Conservation (phyloP, 305 asterid species). For the Fraxinus angustifolia region DNA sequence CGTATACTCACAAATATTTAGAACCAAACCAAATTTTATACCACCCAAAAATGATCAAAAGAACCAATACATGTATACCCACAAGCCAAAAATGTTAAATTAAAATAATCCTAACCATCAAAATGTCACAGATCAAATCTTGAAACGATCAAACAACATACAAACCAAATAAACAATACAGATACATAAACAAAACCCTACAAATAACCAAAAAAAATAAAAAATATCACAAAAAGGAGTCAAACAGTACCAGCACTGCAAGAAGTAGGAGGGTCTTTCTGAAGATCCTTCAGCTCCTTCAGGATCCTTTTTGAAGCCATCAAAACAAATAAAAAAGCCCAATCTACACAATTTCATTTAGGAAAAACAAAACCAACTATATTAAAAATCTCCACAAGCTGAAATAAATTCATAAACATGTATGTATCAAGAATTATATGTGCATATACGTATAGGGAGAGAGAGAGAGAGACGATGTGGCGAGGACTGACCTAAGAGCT, state of each 20-base stretch:
- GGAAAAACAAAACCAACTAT: not conserved
- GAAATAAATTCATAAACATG: not conserved
- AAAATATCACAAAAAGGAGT: not conserved
- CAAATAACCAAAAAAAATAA: not conserved
- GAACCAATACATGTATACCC: constrained; percentile 23
- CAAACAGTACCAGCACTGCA: constrained; percentile 72
- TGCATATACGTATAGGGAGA: not conserved
- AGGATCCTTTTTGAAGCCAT: constrained; percentile 71
- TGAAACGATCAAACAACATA: not conserved
- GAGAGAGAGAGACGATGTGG: constrained; percentile 10
- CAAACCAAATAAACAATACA: not conserved
- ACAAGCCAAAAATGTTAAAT: not conserved
- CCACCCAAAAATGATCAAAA: constrained; percentile 7
- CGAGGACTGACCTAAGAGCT: not conserved
- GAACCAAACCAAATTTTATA: not conserved
- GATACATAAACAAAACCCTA: not conserved
- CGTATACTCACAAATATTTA: not conserved
- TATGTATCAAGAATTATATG: not conserved
- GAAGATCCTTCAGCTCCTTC: constrained; percentile 82
- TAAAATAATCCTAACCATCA: constrained; percentile 13
- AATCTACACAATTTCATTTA: constrained; percentile 33
- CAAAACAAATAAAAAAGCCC: constrained; percentile 44
- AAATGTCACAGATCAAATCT: constrained; percentile 30
- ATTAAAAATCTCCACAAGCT: constrained; percentile 33
- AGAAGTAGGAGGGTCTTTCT: constrained; percentile 80